Base-by-base conservation (phyloP, 148 eudicot species). In the Agrostemma githago region DNA sequence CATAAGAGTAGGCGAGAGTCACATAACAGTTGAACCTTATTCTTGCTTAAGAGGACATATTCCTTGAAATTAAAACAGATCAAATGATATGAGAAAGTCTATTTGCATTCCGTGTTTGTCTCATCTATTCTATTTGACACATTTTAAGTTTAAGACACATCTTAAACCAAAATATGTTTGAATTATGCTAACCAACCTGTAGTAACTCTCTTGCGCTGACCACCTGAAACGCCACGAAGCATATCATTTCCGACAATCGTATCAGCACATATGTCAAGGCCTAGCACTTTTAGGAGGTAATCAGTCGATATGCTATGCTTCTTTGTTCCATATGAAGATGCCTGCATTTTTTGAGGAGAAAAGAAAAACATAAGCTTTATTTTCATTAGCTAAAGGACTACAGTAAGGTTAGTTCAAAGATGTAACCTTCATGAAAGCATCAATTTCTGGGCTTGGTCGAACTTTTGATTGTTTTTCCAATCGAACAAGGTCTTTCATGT, bases 191-290 rank as follows among this genome's bases (percentile, higher is more conserved):
- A 72, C 46, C 48, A 60, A 92, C 98, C 98, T 89, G 98, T 84
- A 48, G 98, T 93, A 63, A 93, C 98, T 85, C 98, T 86, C 81
- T 93, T 93, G 80, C 83, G 85, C 74, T 93, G 98, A 76, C 98
- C 98, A 71, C 97, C 98, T 66, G 98, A 93, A 81, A 93, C 85
- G 34, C 98, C 98, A 59, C 97, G 86, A 10, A 77, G 78, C 98
- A 91, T 93, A 3, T 86, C 96, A 77, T 79, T 91, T 74, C 98
- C 98, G 72, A 91, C 95, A 43, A 85, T 39, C 70, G 97, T 93
- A 51, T 93, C 97, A 40, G 97, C 81, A 68, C 98, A 93, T 19
- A 89, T 68, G 82, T 93, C 96, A 53, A 93, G 89, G 54, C 97
- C 98, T 59, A 93, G 97, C 77, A 91, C 84, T 82, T 84, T 90